Conservation (phyloP, 192 early-diverging fungal species). For the Chytriomyces hyalinus region DNA sequence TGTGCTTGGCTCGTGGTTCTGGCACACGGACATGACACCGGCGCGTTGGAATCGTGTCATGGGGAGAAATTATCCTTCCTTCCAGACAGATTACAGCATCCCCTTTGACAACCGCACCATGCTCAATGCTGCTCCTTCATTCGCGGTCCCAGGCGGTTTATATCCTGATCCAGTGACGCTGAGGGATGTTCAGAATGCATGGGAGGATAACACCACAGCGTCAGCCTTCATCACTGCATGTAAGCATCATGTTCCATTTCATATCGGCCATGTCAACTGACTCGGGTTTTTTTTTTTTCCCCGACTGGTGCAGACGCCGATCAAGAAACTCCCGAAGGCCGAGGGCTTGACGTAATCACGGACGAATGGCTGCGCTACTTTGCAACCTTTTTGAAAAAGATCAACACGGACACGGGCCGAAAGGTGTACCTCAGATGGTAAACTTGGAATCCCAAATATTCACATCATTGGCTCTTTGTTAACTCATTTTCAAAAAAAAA, state of each 20-base stretch:
- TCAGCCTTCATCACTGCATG: not conserved
- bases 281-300: not conserved
- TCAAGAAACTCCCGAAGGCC: not conserved
- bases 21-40: conserved; percentile 29
- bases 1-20: conserved; percentile 41
- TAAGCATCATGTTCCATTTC: not conserved
- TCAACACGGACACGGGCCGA: not conserved
- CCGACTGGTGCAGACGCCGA: not conserved
- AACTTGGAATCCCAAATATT: not conserved
- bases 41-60: conserved; percentile 3
- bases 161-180: not conserved
- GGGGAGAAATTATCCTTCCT: not conserved
- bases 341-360: not conserved
- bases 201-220: conserved; percentile 22
- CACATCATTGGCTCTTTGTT: not conserved
- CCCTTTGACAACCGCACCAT: not conserved
- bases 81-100: not conserved
- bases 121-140: not conserved
- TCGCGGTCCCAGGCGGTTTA: not conserved
- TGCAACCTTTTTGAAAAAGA: not conserved
- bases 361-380: not conserved
- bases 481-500: not conserved
- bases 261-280: not conserved
- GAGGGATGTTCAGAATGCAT: not conserved
- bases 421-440: not conserved